Evolutionary conservation across 2,329 filamentous ascomycete genomes (phyloP).

Genomic region (Peltaster fructicola): DNA sequence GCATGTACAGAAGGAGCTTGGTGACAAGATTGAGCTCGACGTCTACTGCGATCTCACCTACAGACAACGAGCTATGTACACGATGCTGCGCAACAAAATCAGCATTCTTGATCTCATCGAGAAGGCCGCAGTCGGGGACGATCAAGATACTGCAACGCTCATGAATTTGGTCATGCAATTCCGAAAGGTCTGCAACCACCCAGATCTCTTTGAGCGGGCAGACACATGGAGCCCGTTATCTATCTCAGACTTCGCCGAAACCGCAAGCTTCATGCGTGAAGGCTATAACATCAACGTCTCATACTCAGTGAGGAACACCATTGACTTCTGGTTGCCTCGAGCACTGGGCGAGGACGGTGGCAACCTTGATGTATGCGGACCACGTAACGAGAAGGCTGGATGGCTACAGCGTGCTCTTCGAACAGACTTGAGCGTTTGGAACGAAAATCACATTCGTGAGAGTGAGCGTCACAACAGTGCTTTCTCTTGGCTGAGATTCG

Average conservation of each 20-base stretch:
- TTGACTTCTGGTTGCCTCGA: slow-evolving; percentile 68
- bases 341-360: slow-evolving; percentile 70
- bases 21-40: slow-evolving; percentile 95
- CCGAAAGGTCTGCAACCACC: slow-evolving; percentile 97
- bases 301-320: slow-evolving; percentile 74
- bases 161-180: slow-evolving; percentile 99
- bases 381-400: slow-evolving; percentile 56
- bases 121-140: slow-evolving; percentile 85
- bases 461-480: slow-evolving; percentile 43
- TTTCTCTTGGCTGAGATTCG: slow-evolving; percentile 84
- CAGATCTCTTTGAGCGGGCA: slow-evolving; percentile 87
- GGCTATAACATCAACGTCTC: slow-evolving; percentile 60
- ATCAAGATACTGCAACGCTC: slow-evolving; percentile 82
- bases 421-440: slow-evolving; percentile 82
- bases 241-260: slow-evolving; percentile 78
- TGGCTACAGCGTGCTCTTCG: slow-evolving; percentile 62
- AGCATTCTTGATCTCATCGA: slow-evolving; percentile 98
- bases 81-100: slow-evolving; percentile 86
- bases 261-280: slow-evolving; percentile 84
- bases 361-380: slow-evolving; percentile 54
- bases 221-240: slow-evolving; percentile 79
- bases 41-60: slow-evolving; percentile 96
- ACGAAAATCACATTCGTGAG: slow-evolving; percentile 55
- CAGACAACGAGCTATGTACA: slow-evolving; percentile 83
- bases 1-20: slow-evolving; percentile 95